These are phyloP conservation scores for Geotrichum siamense DNA, from an alignment of 1,139 yeast species.

Conservation along the genomic window DNA sequence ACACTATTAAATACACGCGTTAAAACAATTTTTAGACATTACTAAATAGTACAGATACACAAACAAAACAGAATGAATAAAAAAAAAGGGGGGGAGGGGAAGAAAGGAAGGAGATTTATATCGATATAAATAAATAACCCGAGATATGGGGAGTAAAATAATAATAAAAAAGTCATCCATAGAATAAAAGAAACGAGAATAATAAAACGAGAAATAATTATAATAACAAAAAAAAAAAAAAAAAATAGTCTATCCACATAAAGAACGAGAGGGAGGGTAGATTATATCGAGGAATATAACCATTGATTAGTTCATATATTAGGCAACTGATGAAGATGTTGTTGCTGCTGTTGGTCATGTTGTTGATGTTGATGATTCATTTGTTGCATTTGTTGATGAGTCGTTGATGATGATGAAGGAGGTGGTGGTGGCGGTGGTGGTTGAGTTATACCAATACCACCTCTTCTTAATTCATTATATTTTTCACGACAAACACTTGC, in stretches of 20 bases:
- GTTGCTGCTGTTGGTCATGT: not conserved
- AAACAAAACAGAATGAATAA: no score
- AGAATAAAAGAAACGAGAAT: not conserved
- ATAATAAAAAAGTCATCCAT: not conserved
- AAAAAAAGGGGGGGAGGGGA: no score
- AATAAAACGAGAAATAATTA: not conserved
- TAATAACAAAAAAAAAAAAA: not conserved
- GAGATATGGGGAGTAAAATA: no score
- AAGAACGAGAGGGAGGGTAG: no score
- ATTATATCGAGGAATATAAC: no score
- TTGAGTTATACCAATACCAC: not conserved
- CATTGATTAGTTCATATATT: no score
- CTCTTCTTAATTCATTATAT: constrained; percentile 9
- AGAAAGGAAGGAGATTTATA: no score
- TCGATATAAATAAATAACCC: no score
- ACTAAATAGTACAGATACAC: no score
- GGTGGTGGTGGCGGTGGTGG: not conserved
- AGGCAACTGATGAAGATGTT: not conserved
- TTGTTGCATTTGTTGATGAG: not conserved
- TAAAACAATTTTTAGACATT: no score
- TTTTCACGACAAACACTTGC: constrained; percentile 26
- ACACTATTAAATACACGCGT: no score
- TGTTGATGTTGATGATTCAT: constrained; percentile 1
- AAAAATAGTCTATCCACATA: not conserved
- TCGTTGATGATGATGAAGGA: not conserved